Base-by-base conservation (phyloP, 495 filamentous ascomycete species). In the Penicillium diatomitis region DNA sequence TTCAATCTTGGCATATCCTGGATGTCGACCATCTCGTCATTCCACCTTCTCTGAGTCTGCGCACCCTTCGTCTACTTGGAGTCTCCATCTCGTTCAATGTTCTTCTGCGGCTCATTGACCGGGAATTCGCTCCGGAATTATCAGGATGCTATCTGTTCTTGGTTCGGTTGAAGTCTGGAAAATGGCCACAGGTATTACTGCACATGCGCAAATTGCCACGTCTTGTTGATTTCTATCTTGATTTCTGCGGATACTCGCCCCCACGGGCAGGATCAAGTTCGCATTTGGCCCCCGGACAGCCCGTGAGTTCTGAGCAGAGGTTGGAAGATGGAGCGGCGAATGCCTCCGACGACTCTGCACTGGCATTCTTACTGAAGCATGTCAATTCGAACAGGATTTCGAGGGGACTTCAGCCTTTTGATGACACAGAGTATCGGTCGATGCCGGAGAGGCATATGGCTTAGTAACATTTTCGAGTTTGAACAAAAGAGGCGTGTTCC, bases 351-450 rank as follows among this genome's bases (percentile, higher is more conserved):
- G 2, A 12, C 28, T 3, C 10, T 39, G 45, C 36, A 3, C 8
- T 47, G 8, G 33, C 28, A 2, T 11, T 20, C 12, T 6, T 47
- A 11, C 45, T 31, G 9, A 0, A 30, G 11, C 27, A 39, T 38
- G 36, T 47, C 34, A 47, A 47, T 39, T 31, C 27, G 6, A 40
- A 40, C 9, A 31, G 45, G 30, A 32, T 38, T 30, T 40, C 34
- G 32, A 12, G 32, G 6, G 32, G 36, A 48, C 8, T 33, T 3
- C 33, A 43, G 7, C 30, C 27, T 7, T 47, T 39, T 6, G 30
- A 35, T 31, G 38, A 43, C 45, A 47, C 42, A 31, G 51, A 45
- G 41, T 53, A 20, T 40, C 38, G 38, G 20, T 20, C 20, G 20
- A 20, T 20, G 20, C 20, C 20, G 20, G 20, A 20, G 20, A 20